Evolutionary conservation across 140 eudicot species (phyloP), one percentile per base, ranked within the genome.

Genomic region (Oenanthe javanica): DNA sequence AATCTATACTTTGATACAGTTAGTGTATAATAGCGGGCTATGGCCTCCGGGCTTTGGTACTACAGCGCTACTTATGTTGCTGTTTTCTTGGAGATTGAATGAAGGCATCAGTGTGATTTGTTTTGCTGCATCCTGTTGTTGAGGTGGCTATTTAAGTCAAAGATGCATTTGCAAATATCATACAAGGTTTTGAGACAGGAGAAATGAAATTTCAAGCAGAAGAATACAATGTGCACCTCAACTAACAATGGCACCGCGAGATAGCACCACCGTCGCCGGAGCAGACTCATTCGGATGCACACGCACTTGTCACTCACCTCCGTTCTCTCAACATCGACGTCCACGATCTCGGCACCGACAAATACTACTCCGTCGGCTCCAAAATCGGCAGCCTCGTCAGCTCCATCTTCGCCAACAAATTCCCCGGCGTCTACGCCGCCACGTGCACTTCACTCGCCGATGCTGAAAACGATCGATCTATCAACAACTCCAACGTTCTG

Each of bases 381-480:
- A 79, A 94, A 83, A 48, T 94, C 82, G 98, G 93, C 84, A 89
- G 86, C 13, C 86, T 85, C 72, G 87, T 94, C 89, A 84, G 90
- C 90, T 57, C 89, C 0, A 94, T 94, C 79, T 94, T 94, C 88
- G 96, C 98, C 79, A 94, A 94, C 86, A 94, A 94, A 27, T 86
- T 82, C 85, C 97, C 98, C 87, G 91, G 93, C 71, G 91, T 94
- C 63, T 94, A 89, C 87, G 97, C 98, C 55, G 97, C 94, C 82
- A 89, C 87, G 9, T 94, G 98, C 75, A 87, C 88, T 77, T 88
- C 97, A 21, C 79, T 89, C 21, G 79, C 76, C 40, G 98, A 92
- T 16, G 97, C 94, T 75, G 50, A 79, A 42, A 94, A 94, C 87
- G 83, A 94, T 81, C 82, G 98, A 15, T 91, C 98, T 40, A 94